Conservation (phyloP, 169 alveolate species). For the Plasmodium billcollinsi region DNA sequence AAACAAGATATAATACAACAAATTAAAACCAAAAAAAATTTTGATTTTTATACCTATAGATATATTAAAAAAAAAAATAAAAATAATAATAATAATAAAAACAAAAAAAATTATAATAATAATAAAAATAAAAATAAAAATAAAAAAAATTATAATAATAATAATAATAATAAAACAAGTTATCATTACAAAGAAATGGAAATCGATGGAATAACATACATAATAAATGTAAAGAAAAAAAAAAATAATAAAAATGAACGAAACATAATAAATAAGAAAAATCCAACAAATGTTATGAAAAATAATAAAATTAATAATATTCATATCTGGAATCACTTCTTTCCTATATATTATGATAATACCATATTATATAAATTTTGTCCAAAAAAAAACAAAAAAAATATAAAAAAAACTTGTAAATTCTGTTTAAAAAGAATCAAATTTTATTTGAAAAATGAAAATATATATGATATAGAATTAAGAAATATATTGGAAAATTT, state of each 20-base stretch:
- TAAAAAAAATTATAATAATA: background rate
- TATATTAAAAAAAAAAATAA: background rate
- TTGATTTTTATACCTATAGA: no score
- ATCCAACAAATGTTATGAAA: no score
- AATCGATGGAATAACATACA: no score
- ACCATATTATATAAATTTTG: no score
- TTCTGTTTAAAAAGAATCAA: background rate
- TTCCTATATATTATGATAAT: no score
- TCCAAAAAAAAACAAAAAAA: background rate
- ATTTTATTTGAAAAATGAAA: background rate
- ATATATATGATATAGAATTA: background rate
- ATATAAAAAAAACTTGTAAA: background rate
- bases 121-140: background rate
- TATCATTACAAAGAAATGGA: background rate
- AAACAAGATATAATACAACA: no score
- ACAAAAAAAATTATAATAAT: background rate
- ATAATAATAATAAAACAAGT: background rate
- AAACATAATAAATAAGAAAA: no score
- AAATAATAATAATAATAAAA: background rate
- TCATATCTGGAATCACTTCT: no score
- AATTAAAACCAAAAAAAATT: no score
- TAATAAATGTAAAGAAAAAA: no score
- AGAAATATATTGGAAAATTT: conserved; percentile 38
- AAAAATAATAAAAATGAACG: no score
- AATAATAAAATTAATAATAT: no score